These are phyloP conservation scores for Crucibulum laeve DNA, from an alignment of 768 basidiomycete species.

Conservation along the genomic window DNA sequence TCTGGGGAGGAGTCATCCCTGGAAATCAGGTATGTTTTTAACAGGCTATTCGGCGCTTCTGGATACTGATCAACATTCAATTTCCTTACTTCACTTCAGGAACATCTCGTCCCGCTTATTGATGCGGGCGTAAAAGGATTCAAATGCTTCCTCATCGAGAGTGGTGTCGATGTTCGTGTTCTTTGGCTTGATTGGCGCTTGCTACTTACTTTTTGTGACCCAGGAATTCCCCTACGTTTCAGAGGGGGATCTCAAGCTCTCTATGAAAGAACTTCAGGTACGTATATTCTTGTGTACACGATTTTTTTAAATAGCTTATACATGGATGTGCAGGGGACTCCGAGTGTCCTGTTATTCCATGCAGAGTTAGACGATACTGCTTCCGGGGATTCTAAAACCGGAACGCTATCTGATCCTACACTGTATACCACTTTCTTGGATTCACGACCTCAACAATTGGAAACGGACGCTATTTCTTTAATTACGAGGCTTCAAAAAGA, in stretches of 20 bases:
- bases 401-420: conserved; percentile 31
- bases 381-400: not conserved
- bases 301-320: conserved; percentile 5
- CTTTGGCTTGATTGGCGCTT: not conserved
- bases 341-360: conserved; percentile 83
- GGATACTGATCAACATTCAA: not conserved
- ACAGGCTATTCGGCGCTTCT: too few species aligned
- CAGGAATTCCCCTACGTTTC: conserved; percentile 92
- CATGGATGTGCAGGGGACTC: conserved; percentile 42
- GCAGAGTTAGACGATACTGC: conserved; percentile 65
- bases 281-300: conserved; percentile 9
- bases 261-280: conserved; percentile 78
- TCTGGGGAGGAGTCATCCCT: conserved; percentile 95
- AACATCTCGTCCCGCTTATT: conserved; percentile 71
- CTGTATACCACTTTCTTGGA: conserved; percentile 78
- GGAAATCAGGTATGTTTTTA: conserved; percentile 72
- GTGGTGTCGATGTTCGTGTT: conserved; percentile 79
- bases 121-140: conserved; percentile 87
- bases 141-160: conserved; percentile 95
- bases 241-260: conserved; percentile 58
- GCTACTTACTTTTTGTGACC: not conserved
- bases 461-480: conserved; percentile 76
- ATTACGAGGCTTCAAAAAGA: conserved; percentile 60
- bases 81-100: conserved; percentile 30
- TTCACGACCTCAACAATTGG: conserved; percentile 79